Evolutionary conservation across 2,329 filamentous ascomycete genomes (phyloP), one percentile per base, ranked within the genome.

Genomic region (Cordyceps cicadae): DNA sequence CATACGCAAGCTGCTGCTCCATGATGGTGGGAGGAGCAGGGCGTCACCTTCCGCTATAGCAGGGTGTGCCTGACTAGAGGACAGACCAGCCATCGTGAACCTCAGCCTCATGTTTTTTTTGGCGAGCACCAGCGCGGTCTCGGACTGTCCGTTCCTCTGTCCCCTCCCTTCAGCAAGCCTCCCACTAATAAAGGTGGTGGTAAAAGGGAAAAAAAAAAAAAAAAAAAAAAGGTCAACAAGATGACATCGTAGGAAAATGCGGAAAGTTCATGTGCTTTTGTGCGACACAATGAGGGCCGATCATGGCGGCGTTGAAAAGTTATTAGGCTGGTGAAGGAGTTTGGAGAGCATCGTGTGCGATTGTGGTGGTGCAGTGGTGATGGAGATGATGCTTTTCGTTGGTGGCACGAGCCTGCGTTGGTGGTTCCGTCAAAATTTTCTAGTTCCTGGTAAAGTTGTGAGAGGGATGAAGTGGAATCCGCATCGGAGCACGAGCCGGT

Each of bases 181-280:
- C 41, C 43, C 54, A 56, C 43, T 24, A 24, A 26, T 17, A 14
- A 15, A 15, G 29, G 15, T 37, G 12, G 39, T 24, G 2, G 34
- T 19, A 19, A 19, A 2, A 11, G 50, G 11, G 29, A 12, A 21
- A 43, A 43, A 21, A 48, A 39, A 21, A 21, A 51, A 5, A 41
- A 3, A 43, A 29, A 14, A 51, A n/a, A 14, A 29, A 21, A 58
- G 49, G 4, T 37, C 12, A 41, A 2, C 39, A 39, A 54, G 26
- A 43, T 29, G 41, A n/a, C 6, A 29, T 48, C 41, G 51, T 41
- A 46, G 24, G n/a, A 60, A 60, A 60, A 60, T 60, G 58, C 50
- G 58, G 58, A 60, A 60, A 60, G 51, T 60, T 60, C 58, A 60
- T 60, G 58, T 49, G 21, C 21, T n/a, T 32, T 54, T 8, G 51